Base-by-base conservation (phyloP, 2,329 filamentous ascomycete species). In the Scedosporium apiospermum region DNA sequence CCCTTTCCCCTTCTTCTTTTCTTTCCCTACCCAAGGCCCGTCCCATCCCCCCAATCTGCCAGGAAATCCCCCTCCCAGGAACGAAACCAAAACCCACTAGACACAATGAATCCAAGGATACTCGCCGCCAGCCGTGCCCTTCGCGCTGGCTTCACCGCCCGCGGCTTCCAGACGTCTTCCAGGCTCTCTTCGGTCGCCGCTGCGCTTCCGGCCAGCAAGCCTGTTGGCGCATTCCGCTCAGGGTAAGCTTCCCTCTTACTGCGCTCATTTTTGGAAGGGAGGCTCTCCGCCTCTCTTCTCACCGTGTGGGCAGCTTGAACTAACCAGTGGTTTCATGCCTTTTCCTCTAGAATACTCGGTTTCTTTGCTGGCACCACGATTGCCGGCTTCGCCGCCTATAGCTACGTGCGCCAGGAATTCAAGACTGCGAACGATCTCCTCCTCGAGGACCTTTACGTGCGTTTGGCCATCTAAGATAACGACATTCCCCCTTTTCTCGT, bases 401-500 rank as follows among this genome's bases (percentile, higher is more conserved):
- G 90, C 75, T 98, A 97, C 75, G 85, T 96, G 67, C 79, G 97
- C 69, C 87, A 93, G 73, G 93, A 98, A 76, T 98, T 97, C 81
- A 91, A 92, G 78, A 82, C 92, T 57, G 90, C 91, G 69, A 98
- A 97, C 79, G 90, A 96, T 77, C 83, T 97, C 72, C 80, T 98
- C 76, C 93, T 88, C 65, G 92, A 96, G 77, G 93, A 98, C 77
- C 96, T 98, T 74, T 93, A 93, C 77, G 93, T 97, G 84, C 76
- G 91, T 88, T 68, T 72, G 68, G 76, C 71, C 73, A 74, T 76
- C 67, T 77, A 69, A 75, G 27, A 58, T 58, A 23, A 58, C 34
- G 55, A 58, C 51, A 27, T 46, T 30, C 12, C 30, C 23, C 53
- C 21, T 14, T n/a, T 30, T 30, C 27, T 5, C 16, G 41, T 14